A percentile compares a stretch with the other conserved stretches of the same genome.
Conservation (phyloP, 352 stramenopile species). For the Globisporangium viniferum region DNA sequence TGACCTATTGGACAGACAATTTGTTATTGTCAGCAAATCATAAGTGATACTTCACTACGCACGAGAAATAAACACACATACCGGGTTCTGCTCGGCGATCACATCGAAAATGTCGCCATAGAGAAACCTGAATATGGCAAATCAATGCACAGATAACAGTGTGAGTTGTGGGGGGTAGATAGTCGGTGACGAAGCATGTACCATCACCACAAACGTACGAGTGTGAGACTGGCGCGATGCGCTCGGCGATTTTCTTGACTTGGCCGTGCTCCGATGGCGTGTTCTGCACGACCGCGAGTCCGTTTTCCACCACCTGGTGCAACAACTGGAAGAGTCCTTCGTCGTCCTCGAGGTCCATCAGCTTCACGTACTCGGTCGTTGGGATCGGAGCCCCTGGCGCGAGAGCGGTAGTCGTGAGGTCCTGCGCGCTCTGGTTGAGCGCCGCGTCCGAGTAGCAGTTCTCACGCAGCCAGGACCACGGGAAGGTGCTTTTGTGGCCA, state of each 20-base stretch:
- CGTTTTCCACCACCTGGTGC: slow-evolving; percentile 65
- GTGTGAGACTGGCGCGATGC: slow-evolving; percentile 77
- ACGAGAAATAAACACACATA: slow-evolving; percentile 17
- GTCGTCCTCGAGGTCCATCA: slow-evolving; percentile 61
- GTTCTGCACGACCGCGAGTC: slow-evolving; percentile 71
- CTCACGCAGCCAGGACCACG: slow-evolving; percentile 65
- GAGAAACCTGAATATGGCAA: slow-evolving; percentile 45
- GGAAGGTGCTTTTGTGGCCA: slow-evolving; percentile 64
- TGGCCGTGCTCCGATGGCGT: slow-evolving; percentile 49
- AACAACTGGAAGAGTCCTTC: slow-evolving; percentile 64
- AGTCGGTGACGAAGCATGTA: neutral
- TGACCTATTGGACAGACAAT: slow-evolving; percentile 53
- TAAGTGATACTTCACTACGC: neutral
- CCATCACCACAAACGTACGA: slow-evolving; percentile 34
- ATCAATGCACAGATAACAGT: neutral
- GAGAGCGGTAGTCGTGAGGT: slow-evolving; percentile 49
- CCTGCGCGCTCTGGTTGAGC: slow-evolving; percentile 42
- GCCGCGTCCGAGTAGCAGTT: slow-evolving; percentile 70
- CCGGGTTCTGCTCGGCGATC: slow-evolving; percentile 72
- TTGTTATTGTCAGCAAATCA: neutral
- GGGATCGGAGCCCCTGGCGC: slow-evolving; percentile 47
- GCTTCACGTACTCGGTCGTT: slow-evolving; percentile 50
- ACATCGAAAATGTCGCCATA: slow-evolving; percentile 88
- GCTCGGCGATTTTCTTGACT: slow-evolving; percentile 76
- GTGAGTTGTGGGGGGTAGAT: neutral